These are phyloP conservation scores for Eragrostis nindensis DNA, from an alignment of 176 grass and related monocot species.

Conservation along the genomic window DNA sequence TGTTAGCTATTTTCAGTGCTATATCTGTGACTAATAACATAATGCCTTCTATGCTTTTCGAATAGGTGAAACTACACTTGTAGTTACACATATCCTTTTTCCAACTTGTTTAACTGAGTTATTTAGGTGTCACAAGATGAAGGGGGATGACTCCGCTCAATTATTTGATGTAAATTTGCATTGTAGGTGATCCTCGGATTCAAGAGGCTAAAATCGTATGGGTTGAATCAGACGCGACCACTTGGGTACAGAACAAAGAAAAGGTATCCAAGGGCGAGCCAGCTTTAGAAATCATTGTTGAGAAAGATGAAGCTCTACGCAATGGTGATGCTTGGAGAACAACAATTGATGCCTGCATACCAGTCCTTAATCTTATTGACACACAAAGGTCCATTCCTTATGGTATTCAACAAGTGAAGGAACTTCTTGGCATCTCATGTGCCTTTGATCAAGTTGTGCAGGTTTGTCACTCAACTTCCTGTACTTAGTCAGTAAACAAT, in stretches of 20 bases:
- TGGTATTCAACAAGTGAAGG: slow-evolving; percentile 78
- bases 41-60: not conserved
- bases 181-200: slow-evolving; percentile 81
- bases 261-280: slow-evolving; percentile 71
- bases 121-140: not conserved
- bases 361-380: slow-evolving; percentile 83
- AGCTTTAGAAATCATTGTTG: slow-evolving; percentile 76
- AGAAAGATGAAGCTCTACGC: slow-evolving; percentile 57
- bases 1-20: not conserved
- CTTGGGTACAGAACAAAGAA: slow-evolving; percentile 64
- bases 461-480: slow-evolving; percentile 50
- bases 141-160: slow-evolving; percentile 17
- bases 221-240: slow-evolving; percentile 71
- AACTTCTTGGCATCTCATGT: slow-evolving; percentile 94
- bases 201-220: slow-evolving; percentile 80
- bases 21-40: not conserved
- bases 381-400: slow-evolving; percentile 78
- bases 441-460: slow-evolving; percentile 95
- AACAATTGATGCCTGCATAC: slow-evolving; percentile 89
- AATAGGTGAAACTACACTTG: not conserved
- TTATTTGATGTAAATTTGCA: slow-evolving; percentile 29
- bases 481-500: slow-evolving; percentile 8
- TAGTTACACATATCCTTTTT: not conserved
- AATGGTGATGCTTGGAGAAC: slow-evolving; percentile 88
- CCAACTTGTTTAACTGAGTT: not conserved